Evolutionary conservation across 2,329 filamentous ascomycete genomes (phyloP).

Genomic region (Teratosphaeriaceae sp.): DNA sequence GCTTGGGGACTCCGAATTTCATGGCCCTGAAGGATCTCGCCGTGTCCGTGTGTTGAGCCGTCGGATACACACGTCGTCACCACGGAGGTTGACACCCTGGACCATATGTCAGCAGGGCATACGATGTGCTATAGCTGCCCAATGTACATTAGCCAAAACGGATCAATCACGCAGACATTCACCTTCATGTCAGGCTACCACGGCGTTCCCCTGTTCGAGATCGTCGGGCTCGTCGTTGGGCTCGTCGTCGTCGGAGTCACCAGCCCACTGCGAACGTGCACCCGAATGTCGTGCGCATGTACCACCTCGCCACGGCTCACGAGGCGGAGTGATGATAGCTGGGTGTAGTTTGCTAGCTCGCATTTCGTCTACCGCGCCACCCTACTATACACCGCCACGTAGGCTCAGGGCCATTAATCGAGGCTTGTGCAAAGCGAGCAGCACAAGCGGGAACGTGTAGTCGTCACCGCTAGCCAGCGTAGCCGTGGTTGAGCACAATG

Average conservation of each 20-base stretch:
- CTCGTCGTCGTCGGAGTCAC: too few relatives aligned
- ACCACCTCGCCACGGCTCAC: constrained; percentile 6
- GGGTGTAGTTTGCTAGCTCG: constrained; percentile 9
- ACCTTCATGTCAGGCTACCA: constrained; percentile 3
- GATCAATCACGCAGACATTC: neutral
- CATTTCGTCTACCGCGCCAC: constrained; percentile 13
- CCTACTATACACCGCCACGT: neutral
- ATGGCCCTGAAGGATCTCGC: constrained; percentile 5
- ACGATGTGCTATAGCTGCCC: neutral
- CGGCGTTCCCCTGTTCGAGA: neutral
- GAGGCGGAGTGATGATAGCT: too few relatives aligned
- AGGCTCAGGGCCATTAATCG: constrained; percentile 36
- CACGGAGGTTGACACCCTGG: too few relatives aligned
- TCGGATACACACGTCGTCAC: too few relatives aligned
- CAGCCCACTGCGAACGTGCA: constrained; percentile 5
- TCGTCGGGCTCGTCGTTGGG: neutral
- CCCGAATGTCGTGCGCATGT: constrained; percentile 5
- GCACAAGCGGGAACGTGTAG: constrained; percentile 44
- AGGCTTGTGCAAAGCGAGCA: constrained; percentile 32
- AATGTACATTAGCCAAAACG: neutral
- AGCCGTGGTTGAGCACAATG: constrained; percentile 40
- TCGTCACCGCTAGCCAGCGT: constrained; percentile 46
- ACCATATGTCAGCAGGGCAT: too few relatives aligned
- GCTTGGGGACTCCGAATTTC: constrained; percentile 6
- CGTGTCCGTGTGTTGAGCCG: neutral